Evolutionary conservation across 2,329 filamentous ascomycete genomes (phyloP).

Genomic region (Sordariomycetes sp.): DNA sequence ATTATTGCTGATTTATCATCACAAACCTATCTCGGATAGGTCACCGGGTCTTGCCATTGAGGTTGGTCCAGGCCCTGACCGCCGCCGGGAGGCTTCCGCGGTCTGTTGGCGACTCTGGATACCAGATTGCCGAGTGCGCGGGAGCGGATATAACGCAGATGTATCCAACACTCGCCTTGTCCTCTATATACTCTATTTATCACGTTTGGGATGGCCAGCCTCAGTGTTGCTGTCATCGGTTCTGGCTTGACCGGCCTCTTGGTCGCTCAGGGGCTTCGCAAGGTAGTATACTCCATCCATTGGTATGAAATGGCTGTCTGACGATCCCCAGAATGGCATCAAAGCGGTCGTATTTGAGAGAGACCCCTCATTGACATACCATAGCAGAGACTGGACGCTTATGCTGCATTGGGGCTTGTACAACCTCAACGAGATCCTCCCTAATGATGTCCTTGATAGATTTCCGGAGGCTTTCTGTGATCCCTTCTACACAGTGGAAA

Average conservation of each 20-base stretch:
- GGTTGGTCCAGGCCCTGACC: no score
- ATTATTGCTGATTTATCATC: no score
- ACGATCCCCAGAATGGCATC: conserved; percentile 19
- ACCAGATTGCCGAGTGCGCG: no score
- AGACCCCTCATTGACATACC: conserved; percentile 16
- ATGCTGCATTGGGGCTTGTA: conserved; percentile 29
- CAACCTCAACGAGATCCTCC: conserved; percentile 21
- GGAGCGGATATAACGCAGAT: no score
- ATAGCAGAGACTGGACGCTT: conserved; percentile 28
- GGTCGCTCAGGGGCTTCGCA: conserved; percentile 24
- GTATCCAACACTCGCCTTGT: no score
- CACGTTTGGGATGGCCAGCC: no score
- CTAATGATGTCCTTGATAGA: conserved; percentile 16
- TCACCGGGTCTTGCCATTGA: no score
- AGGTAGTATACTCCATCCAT: conserved; percentile 12
- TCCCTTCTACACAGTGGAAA: conserved; percentile 19
- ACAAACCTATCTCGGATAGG: no score
- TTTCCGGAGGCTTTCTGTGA: conserved; percentile 23
- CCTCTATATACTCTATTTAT: no score
- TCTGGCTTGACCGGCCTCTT: conserved; percentile 27
- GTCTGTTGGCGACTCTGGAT: no score
- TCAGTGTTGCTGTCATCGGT: conserved; percentile 23
- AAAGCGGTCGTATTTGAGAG: conserved; percentile 19
- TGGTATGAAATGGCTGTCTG: background rate
- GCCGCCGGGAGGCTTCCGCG: no score